Evolutionary conservation across 2,329 filamentous ascomycete genomes (phyloP).

Genomic region (Sclerotinia spermophila): DNA sequence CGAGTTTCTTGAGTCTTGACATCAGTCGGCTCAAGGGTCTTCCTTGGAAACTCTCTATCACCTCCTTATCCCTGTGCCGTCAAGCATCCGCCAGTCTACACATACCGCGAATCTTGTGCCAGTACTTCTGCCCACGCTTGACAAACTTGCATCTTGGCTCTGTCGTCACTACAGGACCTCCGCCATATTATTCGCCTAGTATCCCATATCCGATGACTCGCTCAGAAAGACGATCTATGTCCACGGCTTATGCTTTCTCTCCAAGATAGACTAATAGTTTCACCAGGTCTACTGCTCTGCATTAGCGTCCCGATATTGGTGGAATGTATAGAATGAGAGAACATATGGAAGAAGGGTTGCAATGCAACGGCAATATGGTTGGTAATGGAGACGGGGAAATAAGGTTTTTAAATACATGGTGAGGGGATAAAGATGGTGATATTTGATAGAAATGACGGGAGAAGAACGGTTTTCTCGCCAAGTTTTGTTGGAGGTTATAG

Average conservation of each 20-base stretch:
- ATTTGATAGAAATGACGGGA: neutral
- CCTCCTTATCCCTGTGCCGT: neutral
- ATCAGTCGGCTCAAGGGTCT: neutral
- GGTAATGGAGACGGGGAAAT: neutral
- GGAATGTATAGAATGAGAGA: neutral
- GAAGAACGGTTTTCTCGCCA: constrained; percentile 3
- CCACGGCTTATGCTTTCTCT: neutral
- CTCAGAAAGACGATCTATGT: neutral
- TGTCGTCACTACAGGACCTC: neutral
- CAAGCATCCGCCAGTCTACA: neutral
- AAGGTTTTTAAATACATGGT: neutral
- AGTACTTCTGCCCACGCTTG: neutral
- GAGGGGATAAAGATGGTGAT: neutral
- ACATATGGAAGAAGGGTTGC: neutral
- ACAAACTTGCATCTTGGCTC: neutral
- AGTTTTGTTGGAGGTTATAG: neutral
- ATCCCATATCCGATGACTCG: neutral
- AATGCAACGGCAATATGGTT: neutral
- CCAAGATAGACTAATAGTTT: neutral
- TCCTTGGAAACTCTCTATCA: neutral
- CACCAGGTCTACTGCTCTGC: neutral
- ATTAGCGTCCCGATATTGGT: neutral
- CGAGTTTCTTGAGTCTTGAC: neutral
- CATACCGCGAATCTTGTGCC: neutral
- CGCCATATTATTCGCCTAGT: too few species aligned